Base-by-base conservation (phyloP, 23 red algal genomes). In the Pyropia haitanensis region DNA sequence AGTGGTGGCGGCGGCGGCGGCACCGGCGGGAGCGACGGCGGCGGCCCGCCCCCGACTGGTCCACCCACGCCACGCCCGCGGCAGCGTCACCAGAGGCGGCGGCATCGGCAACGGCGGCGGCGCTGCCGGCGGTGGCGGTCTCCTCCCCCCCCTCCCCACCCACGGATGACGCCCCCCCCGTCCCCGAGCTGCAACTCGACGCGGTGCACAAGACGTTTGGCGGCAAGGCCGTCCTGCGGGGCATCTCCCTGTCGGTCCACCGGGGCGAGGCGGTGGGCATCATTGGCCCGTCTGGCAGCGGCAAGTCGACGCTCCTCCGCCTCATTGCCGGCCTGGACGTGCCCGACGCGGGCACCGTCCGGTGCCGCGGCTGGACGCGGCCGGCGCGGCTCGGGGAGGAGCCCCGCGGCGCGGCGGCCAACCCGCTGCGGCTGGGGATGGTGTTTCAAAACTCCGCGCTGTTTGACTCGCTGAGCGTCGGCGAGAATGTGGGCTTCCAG, bases 371-470 rank as follows among this genome's bases (percentile, higher is more conserved):
- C 53, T 63, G 72, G 63, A 68, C 60, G 22, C 48, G 72, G 27
- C 23, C 54, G 51, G 1, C 54, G 63, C 63, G 51, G 34, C 52
- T 65, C 22, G 50, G 56, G 20, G 16, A 62, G 52, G 72, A 65
- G 51, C 63, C 39, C 10, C 39, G 39, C 13, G 39, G 39, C 5
- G 39, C 39, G 39, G 4, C 39, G 39, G 39, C 10, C 39, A 46
- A 46, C 39, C 39, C 39, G 10, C 50, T 75, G n/a, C 61, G 28
- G 7, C 64, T 95, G 46, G 77, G 80, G 14, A 82, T 95, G 76
- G 90, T 95, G 5, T 95, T 95, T 46, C 90, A 95, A 68, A 55
- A 71, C 51, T 61, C 82, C 15, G 90, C 90, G 14, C 60, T 95
- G 51, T 88, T 95, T 68, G 76, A 76, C 55, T 88, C 82, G 16